These are phyloP conservation scores for Rhynchosporium agropyri DNA, from an alignment of 2,329 filamentous ascomycete species.

Conservation along the genomic window DNA sequence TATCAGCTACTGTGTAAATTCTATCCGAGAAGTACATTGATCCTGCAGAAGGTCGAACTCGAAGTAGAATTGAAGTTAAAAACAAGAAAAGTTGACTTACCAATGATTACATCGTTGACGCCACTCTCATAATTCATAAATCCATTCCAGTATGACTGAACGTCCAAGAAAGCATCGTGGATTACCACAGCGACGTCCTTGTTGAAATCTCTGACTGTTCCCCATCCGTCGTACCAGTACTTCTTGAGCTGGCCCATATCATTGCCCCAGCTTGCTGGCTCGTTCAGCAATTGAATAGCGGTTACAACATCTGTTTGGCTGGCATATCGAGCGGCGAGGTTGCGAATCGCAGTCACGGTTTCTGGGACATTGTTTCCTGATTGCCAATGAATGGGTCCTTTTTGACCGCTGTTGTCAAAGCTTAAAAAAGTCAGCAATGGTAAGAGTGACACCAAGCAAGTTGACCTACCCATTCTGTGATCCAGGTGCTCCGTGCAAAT, in stretches of 20 bases:
- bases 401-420: constrained; percentile 66
- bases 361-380: constrained; percentile 46
- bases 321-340: constrained; percentile 46
- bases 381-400: constrained; percentile 51
- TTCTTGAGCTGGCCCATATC: constrained; percentile 43
- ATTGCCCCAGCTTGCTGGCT: constrained; percentile 44
- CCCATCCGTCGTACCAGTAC: constrained; percentile 56
- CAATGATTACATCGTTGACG: constrained; percentile 45
- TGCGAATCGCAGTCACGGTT: constrained; percentile 45
- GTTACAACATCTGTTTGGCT: constrained; percentile 48
- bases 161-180: constrained; percentile 58
- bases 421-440: constrained; percentile 50
- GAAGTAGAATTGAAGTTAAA: not conserved
- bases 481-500: constrained; percentile 66
- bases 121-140: constrained; percentile 57
- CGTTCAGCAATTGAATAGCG: constrained; percentile 49
- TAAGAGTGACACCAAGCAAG: not conserved
- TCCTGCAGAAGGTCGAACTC: not conserved
- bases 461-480: constrained; percentile 48
- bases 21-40: not conserved
- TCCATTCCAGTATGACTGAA: constrained; percentile 60
- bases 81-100: not conserved
- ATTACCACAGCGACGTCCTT: constrained; percentile 56
- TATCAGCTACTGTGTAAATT: not conserved
- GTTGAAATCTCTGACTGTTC: constrained; percentile 48